Conservation (phyloP, 768 basidiomycete species). For the Chlorophyllum brunneum region DNA sequence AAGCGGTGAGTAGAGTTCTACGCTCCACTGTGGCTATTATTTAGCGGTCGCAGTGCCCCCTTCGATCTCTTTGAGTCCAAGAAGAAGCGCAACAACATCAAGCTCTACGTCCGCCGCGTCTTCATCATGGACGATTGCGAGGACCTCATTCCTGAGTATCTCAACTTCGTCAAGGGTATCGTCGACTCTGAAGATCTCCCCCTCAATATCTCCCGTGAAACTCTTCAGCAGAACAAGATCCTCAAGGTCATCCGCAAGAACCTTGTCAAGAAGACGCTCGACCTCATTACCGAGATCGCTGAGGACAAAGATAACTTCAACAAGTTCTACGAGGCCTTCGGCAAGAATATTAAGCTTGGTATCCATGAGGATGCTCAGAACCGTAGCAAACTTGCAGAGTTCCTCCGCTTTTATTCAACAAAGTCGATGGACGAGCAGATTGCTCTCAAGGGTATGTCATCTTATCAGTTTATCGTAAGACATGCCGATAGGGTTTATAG, state of each 20-base stretch:
- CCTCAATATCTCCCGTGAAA: conserved; percentile 99
- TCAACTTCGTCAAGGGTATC: conserved; percentile 99
- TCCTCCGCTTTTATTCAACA: conserved; percentile 97
- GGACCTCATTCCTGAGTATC: conserved; percentile 98
- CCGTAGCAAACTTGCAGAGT: conserved; percentile 98
- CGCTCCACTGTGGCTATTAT: not conserved
- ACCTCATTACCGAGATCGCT: conserved; percentile 91
- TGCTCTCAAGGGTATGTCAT: conserved; percentile 78
- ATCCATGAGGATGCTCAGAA: conserved; percentile 99
- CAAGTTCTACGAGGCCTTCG: conserved; percentile 98
- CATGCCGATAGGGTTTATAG: conserved; percentile 31
- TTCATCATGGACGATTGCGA: conserved; percentile 99
- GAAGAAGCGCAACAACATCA: conserved; percentile 99
- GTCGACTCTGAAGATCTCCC: conserved; percentile 99
- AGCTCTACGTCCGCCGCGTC: conserved; percentile 99
- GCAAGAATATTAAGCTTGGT: conserved; percentile 99
- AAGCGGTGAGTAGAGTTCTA: conserved; percentile 64
- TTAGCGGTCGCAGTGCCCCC: conserved; percentile 62
- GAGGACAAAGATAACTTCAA: conserved; percentile 99
- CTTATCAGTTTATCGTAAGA: not conserved
- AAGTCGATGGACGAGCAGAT: conserved; percentile 87
- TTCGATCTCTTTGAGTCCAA: conserved; percentile 99
- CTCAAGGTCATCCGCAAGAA: conserved; percentile 99
- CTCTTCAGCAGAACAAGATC: conserved; percentile 99
- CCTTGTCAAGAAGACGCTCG: conserved; percentile 97